Base-by-base conservation (phyloP, 768 basidiomycete species). In the Rhizopogon rudus region DNA sequence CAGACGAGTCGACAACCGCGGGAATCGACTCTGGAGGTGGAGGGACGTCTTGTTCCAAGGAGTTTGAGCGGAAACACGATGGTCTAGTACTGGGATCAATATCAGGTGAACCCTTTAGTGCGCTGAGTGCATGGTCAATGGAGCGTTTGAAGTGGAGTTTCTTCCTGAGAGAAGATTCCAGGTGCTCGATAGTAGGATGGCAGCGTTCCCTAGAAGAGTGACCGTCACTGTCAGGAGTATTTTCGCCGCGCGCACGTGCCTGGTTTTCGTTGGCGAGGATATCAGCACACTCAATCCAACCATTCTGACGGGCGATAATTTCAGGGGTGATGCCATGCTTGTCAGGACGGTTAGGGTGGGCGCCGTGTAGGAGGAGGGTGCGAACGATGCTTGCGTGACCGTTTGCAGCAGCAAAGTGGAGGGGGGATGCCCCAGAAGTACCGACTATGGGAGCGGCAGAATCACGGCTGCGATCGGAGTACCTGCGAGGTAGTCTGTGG, bases 391-490 rank as follows among this genome's bases (percentile, higher is more conserved):
- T 71, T 31, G 81, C 81, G 71, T 99, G 92, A 3, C 95, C 95
- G 63, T 97, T 94, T 29, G 96, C 94, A 35, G 94, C 89, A 13
- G 97, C 96, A 67, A 98, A 99, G 68, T 99, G 97, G 25, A 98
- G 84, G 0, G 97, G 93, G 0, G 96, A 97, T 3, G 89, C 88
- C 33, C 94, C 95, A n/a, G 88, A 87, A 6, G 84, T 82, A 44
- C 88, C 89, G 42, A 90, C 82, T 62, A 88, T 88, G 51, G 87
- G 86, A 3, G 79, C 79, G 35, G 86, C 79, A 16, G 82, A 63
- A 63, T 86, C 84, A 52, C 87, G 78, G 57, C 76, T 82, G 65
- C 78, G 81, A 67, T 87, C 86, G 40, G 86, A 87, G 65, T 88
- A 91, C 55, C 86, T 84, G 56, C 86, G 80, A 40, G 87, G 86